Base-by-base conservation (phyloP, 1,284 basidiomycete species). In the Austroboletus olivaceoglutinosus region DNA sequence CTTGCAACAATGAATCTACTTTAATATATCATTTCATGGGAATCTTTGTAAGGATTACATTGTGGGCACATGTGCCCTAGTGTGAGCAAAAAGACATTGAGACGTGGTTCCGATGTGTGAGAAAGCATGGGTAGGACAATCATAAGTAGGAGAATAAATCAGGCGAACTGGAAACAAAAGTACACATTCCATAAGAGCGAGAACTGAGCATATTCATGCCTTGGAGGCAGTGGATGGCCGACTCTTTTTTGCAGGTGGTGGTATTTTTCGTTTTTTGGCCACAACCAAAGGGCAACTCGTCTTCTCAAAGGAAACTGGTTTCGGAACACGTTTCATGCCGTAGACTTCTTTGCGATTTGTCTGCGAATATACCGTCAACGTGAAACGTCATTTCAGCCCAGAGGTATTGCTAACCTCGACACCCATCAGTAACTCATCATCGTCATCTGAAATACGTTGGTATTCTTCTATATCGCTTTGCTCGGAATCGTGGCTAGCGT, bases 391-490 rank as follows among this genome's bases (percentile, higher is more conserved):
- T 29, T 29, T 21, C 19, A 40, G 15, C 16, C 18, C 47, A 10
- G 16, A 45, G 29, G 22, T 18, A 50, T 30, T 45, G 57, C 71
- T 55, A 44, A 82, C 82, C 70, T 75, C 73, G 23, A 71, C 67
- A 27, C 78, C 76, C 63, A 84, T 73, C 72, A 77, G 73, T 27
- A 84, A 57, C 56, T 83, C 81, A 52, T 83, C 80, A 12, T 81
- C 79, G 19, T 75, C 81, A 18, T 77, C 75, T n/a, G 64, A 65
- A 43, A 64, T 57, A 41, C 60, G 57, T 12, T 55, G 59, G 9
- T 51, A 51, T 44, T 61, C 50, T 0, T 48, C 53, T 31, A 52
- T 55, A 27, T 63, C 60, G 5, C 58, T 58, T 42, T 52, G 61
- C 37, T 57, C 52, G 13, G 59, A 57, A 16, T 56, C 57, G 15